Evolutionary conservation across 1,284 basidiomycete species (phyloP).

Genomic region (Ceratobasidium sp.): DNA sequence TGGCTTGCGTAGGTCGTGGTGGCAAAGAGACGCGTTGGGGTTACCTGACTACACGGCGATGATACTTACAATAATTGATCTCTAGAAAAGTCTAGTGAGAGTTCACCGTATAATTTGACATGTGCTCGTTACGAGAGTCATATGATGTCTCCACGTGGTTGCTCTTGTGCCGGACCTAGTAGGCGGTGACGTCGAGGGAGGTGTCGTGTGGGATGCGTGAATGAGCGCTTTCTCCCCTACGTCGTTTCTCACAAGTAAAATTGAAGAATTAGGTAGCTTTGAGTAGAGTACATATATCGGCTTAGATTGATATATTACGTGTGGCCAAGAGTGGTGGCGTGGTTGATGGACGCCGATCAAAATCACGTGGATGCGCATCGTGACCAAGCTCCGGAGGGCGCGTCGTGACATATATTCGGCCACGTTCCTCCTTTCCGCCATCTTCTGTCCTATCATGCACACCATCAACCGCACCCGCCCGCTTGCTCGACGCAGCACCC

Average conservation of each 20-base stretch:
- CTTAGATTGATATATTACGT: not conserved
- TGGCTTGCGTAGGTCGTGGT: too few relatives aligned
- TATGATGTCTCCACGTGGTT: slow-evolving; percentile 15
- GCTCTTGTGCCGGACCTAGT: not conserved
- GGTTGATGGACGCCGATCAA: slow-evolving; percentile 4
- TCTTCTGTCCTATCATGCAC: not conserved
- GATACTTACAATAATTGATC: too few relatives aligned
- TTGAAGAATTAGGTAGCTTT: too few relatives aligned
- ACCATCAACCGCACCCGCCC: slow-evolving; percentile 1
- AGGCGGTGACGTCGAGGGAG: not conserved
- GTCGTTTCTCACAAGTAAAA: not conserved
- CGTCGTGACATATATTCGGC: not conserved
- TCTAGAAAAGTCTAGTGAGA: not conserved
- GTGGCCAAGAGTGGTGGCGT: not conserved
- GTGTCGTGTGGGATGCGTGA: not conserved
- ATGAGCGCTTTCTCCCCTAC: not conserved
- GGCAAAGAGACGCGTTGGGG: too few relatives aligned
- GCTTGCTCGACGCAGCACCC: slow-evolving; percentile 20
- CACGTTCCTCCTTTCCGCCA: not conserved
- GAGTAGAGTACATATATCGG: too few relatives aligned
- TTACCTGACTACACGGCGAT: too few relatives aligned
- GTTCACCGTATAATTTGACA: not conserved
- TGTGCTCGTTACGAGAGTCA: slow-evolving; percentile 6
- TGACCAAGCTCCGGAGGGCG: slow-evolving; percentile 32
- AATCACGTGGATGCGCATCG: slow-evolving; percentile 3